Base-by-base conservation (phyloP, 2,329 filamentous ascomycete genomes). In the Ceratocystis albifundus region DNA sequence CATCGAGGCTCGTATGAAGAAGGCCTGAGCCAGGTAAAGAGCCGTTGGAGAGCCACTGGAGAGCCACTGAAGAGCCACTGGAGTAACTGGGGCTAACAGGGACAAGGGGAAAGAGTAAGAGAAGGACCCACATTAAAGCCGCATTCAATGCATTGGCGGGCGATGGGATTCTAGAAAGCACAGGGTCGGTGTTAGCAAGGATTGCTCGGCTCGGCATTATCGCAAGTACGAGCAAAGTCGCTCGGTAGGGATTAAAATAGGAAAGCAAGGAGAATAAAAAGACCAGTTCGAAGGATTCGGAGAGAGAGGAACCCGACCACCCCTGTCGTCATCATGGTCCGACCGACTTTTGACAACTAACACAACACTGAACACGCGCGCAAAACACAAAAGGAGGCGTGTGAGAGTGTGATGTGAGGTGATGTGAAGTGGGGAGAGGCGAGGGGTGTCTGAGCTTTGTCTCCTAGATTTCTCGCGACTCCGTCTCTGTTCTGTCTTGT, bases 101-200 rank as follows among this genome's bases (percentile, higher is more conserved):
- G 22, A 15, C 15, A 12, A 5, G 4, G 64, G 55, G 36, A 45
- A 36, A 61, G 64, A 6, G 20, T 3, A n/a, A 44, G 17, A 50
- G 12, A 55, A 36, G 62, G 46, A 74, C 84, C 78, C 77, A 90
- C 88, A 68, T 89, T 93, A 69, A 83, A 84, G 64, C 90, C 90
- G 74, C 91, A 96, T 75, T 92, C 90, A 82, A 89, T 94, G 77
- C 91, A 96, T 72, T 90, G 84, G 71, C 77, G 79, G 15, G 44
- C 48, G 6, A 68, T 68, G 22, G 64, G 46, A 50, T 45, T 41
- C 65, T 67, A 57, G 20, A 53, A 28, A 44, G 44, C 25, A 41
- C 62, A 46, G 36, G 22, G 36, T 44, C 64, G 41, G 64, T 61
- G 64, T 65, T 65, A 65, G 64, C 44, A 41, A 15, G 55, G 25